Conservation (phyloP, 768 basidiomycete genomes). For the Pulveroboletus ravenelii region DNA sequence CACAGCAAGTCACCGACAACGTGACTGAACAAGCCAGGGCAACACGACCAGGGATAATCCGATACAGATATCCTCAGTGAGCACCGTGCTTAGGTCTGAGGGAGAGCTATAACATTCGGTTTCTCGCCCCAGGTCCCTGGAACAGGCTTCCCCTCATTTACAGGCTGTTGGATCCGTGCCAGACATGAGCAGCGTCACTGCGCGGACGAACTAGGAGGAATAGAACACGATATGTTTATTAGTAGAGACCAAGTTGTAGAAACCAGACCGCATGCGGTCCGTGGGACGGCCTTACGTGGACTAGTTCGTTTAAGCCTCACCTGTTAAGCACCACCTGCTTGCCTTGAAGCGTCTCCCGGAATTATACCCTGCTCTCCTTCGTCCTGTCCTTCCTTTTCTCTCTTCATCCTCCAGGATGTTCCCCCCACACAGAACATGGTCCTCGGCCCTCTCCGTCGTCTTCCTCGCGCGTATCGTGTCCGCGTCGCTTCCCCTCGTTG, state of each 20-base stretch:
- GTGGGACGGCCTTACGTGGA: conserved; percentile 14
- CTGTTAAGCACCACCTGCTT: not conserved
- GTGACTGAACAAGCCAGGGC: conserved; percentile 40
- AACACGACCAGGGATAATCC: conserved; percentile 46
- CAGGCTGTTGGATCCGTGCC: conserved; percentile 50
- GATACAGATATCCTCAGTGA: conserved; percentile 72
- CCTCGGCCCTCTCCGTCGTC: conserved; percentile 22
- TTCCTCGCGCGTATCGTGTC: conserved; percentile 14
- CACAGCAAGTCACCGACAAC: conserved; percentile 36
- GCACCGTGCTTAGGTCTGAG: conserved; percentile 27
- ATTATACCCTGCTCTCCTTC: conserved; percentile 5
- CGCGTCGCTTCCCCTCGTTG: conserved; percentile 53
- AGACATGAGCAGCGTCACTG: conserved; percentile 32
- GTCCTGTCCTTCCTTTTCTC: conserved; percentile 3
- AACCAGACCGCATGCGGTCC: too few species aligned
- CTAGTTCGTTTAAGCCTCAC: conserved; percentile 11
- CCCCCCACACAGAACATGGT: conserved; percentile 14
- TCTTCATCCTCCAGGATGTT: conserved; percentile 3
- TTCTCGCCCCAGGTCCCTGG: conserved; percentile 42
- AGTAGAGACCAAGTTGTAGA: too few species aligned
- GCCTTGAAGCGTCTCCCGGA: not conserved
- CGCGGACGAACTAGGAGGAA: conserved; percentile 28
- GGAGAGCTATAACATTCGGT: conserved; percentile 1
- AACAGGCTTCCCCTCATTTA: conserved; percentile 57
- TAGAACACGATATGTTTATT: not conserved